These are phyloP conservation scores for Torulaspora gathmanii DNA, from an alignment of 805 yeast genomes.

Conservation along the genomic window DNA sequence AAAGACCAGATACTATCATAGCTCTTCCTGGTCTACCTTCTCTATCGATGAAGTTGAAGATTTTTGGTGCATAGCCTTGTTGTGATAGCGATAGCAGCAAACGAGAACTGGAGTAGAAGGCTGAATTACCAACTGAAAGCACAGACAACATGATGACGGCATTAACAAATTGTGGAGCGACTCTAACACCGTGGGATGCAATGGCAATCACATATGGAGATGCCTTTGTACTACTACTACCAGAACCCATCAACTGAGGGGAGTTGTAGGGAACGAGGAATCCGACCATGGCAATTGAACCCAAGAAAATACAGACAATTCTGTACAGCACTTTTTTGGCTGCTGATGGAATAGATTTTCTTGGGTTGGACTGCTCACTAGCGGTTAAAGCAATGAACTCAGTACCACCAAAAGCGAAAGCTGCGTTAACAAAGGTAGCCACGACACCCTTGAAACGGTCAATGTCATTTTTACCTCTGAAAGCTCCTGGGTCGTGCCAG, in stretches of 20 bases:
- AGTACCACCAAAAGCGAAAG: slow-evolving; percentile 62
- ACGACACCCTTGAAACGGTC: slow-evolving; percentile 58
- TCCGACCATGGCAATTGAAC: slow-evolving; percentile 51
- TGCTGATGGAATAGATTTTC: slow-evolving; percentile 58
- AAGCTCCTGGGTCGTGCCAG: slow-evolving; percentile 63
- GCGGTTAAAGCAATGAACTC: slow-evolving; percentile 66
- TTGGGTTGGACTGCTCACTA: slow-evolving; percentile 64
- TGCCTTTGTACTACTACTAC: slow-evolving; percentile 48
- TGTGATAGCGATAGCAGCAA: slow-evolving; percentile 51
- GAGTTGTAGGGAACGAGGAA: slow-evolving; percentile 58
- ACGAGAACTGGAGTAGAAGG: slow-evolving; percentile 47
- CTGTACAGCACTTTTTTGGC: slow-evolving; percentile 69
- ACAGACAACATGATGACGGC: slow-evolving; percentile 63
- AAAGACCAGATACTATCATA: slow-evolving; percentile 45
- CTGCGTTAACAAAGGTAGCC: slow-evolving; percentile 61
- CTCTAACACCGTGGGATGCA: slow-evolving; percentile 48
- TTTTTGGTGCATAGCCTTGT: slow-evolving; percentile 57
- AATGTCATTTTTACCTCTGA: slow-evolving; percentile 40
- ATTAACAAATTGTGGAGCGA: slow-evolving; percentile 58
- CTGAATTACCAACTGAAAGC: slow-evolving; percentile 53
- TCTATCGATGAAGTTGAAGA: slow-evolving; percentile 55
- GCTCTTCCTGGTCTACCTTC: slow-evolving; percentile 62
- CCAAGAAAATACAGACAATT: slow-evolving; percentile 53
- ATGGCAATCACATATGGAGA: slow-evolving; percentile 78
- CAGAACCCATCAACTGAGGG: slow-evolving; percentile 44